Percentiles rank a stretch among this genome's conserved stretches.
Conservation (phyloP, 257 asterid genomes). For the Oldenlandia corymbosa region DNA sequence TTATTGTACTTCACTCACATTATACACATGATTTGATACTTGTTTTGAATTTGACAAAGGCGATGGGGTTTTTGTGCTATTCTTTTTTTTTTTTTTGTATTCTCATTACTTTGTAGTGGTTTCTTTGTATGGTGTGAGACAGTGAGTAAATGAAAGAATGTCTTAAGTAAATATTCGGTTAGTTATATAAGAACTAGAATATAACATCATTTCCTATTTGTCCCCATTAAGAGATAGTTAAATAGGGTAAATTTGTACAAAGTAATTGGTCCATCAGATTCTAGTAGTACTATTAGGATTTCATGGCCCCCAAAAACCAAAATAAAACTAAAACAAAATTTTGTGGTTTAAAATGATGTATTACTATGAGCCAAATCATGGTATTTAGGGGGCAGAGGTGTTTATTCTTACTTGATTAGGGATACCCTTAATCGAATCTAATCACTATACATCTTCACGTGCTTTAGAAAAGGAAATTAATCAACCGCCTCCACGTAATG, state of each 20-base stretch:
- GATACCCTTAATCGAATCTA: conserved; percentile 6
- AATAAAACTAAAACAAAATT: no score
- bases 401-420: conserved; percentile 8
- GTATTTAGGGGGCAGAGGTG: conserved; percentile 21
- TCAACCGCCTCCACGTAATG: conserved; percentile 1
- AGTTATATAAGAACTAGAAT: conserved; percentile 13
- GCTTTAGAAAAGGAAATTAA: background rate
- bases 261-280: conserved; percentile 17
- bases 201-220: conserved; percentile 10
- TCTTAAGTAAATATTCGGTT: conserved; percentile 16
- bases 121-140: background rate
- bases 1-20: background rate
- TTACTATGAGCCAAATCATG: conserved; percentile 15
- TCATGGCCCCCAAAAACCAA: no score
- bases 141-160: conserved; percentile 18
- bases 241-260: conserved; percentile 4
- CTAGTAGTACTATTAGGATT: conserved; percentile 11
- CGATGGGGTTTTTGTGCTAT: background rate
- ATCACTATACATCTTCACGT: background rate
- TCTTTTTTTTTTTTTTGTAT: background rate
- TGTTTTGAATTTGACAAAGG: background rate
- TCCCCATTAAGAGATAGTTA: conserved; percentile 7
- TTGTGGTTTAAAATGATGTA: no score
- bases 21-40: background rate
- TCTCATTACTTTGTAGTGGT: no score